Conservation (phyloP, 805 yeast genomes). For the Cyberlindnera samutprakarnensis region DNA sequence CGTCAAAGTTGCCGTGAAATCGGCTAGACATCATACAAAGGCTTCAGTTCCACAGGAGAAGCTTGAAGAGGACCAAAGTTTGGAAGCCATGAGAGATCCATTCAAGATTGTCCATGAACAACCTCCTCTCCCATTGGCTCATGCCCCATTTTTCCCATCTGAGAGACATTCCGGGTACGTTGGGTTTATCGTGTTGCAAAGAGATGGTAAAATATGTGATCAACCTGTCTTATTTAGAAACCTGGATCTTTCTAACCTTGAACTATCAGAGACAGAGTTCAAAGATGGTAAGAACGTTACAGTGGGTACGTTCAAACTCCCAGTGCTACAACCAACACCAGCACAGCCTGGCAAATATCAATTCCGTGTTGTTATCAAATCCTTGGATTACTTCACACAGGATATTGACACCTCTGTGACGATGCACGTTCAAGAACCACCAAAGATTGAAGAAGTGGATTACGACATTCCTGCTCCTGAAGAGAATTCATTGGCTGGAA, state of each 20-base stretch:
- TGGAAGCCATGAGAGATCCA: slow-evolving; percentile 70
- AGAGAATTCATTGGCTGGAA: slow-evolving; percentile 71
- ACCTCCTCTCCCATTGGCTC: slow-evolving; percentile 60
- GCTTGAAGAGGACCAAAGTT: slow-evolving; percentile 49
- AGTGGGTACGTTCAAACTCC: slow-evolving; percentile 71
- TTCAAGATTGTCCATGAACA: slow-evolving; percentile 54
- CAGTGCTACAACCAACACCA: slow-evolving; percentile 74
- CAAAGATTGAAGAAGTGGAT: slow-evolving; percentile 37
- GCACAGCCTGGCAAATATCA: slow-evolving; percentile 52
- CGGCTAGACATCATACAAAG: slow-evolving; percentile 55
- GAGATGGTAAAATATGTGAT: slow-evolving; percentile 76
- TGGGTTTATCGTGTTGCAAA: slow-evolving; percentile 61
- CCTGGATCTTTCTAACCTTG: slow-evolving; percentile 48
- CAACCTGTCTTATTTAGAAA: slow-evolving; percentile 47
- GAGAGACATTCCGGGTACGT: slow-evolving; percentile 48
- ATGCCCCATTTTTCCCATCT: slow-evolving; percentile 73
- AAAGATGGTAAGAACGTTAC: slow-evolving; percentile 25
- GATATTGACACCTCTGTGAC: slow-evolving; percentile 68
- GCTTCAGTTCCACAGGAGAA: slow-evolving; percentile 25
- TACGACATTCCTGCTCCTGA: slow-evolving; percentile 61
- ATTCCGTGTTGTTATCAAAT: slow-evolving; percentile 64
- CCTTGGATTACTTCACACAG: slow-evolving; percentile 72
- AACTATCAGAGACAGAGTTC: slow-evolving; percentile 42
- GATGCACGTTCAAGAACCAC: slow-evolving; percentile 62
- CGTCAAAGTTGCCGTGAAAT: slow-evolving; percentile 66